phyloP scores from a whole-genome alignment of 441 rosid species.

The Euphorbia schlechtendalii region DNA sequence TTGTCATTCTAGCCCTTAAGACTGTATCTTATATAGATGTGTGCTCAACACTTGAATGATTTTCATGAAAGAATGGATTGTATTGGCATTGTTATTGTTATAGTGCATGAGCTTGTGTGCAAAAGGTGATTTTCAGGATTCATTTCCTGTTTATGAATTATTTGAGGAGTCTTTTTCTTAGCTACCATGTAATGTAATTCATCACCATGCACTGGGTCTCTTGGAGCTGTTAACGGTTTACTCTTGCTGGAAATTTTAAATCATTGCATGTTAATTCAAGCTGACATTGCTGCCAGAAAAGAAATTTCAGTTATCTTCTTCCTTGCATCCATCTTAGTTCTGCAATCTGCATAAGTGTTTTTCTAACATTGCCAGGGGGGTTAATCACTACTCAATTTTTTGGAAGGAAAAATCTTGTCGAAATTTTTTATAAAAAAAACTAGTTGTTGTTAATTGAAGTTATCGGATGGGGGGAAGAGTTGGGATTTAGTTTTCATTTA shows the following conservation, averaged over 20 bases:
- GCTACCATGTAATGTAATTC: neutral
- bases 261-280: neutral
- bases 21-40: neutral
- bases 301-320: neutral
- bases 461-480: neutral
- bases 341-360: neutral
- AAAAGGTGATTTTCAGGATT: too few relatives aligned
- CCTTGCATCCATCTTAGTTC: neutral
- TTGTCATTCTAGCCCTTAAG: neutral
- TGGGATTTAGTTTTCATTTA: neutral
- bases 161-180: neutral
- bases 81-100: neutral
- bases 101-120: neutral
- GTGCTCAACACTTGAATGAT: neutral
- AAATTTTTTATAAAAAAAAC: neutral
- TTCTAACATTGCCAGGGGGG: neutral
- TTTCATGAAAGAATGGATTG: neutral
- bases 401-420: neutral
- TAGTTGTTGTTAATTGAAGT: neutral
- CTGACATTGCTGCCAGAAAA: neutral
- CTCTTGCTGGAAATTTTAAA: neutral
- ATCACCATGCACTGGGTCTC: neutral
- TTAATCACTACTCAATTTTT: neutral
- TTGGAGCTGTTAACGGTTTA: neutral
- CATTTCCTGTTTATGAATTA: too few relatives aligned